phyloP scores from a whole-genome alignment of 768 basidiomycete genomes.

The Hortiboletus flavorubellus region DNA sequence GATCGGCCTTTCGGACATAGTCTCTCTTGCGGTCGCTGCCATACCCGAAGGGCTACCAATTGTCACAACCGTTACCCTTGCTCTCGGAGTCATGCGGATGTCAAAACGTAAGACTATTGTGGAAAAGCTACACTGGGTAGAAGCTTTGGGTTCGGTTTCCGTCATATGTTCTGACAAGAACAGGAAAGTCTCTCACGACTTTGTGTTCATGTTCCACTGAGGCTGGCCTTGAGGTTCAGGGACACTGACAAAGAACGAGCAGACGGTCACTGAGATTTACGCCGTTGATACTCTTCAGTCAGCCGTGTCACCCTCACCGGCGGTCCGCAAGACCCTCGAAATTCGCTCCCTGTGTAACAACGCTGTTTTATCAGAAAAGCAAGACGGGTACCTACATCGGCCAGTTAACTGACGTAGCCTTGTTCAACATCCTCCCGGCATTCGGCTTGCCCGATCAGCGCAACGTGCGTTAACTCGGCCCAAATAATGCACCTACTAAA shows the following conservation, averaged over 20 bases:
- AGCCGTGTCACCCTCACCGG: conserved; percentile 51
- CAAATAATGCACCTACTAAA: conserved; percentile 4
- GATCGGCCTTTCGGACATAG: conserved; percentile 39
- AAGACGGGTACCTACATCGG: conserved; percentile 76
- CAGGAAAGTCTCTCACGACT: conserved; percentile 47
- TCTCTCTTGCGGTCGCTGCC: conserved; percentile 96
- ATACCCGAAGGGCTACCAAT: conserved; percentile 97
- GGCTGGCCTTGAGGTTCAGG: conserved; percentile 38
- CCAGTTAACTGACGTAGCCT: conserved; percentile 90
- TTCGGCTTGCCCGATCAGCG: conserved; percentile 72
- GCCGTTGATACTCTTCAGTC: conserved; percentile 56
- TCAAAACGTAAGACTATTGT: conserved; percentile 94
- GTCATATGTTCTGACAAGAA: conserved; percentile 99
- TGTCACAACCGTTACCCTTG: conserved; percentile 95
- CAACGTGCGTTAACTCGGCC: conserved; percentile 43
- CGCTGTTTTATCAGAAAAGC: conserved; percentile 59
- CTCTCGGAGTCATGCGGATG: conserved; percentile 92
- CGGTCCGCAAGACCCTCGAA: conserved; percentile 70
- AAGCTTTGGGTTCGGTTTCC: conserved; percentile 90
- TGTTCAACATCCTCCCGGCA: conserved; percentile 71
- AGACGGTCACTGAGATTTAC: conserved; percentile 89
- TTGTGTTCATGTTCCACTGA: background rate
- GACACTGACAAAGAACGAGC: conserved; percentile 93
- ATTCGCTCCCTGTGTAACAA: conserved; percentile 92
- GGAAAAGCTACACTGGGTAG: conserved; percentile 94